A percentile compares a stretch with the other conserved stretches of the same genome.
Conservation (phyloP, 805 yeast genomes). For the Naumovozyma baii region DNA sequence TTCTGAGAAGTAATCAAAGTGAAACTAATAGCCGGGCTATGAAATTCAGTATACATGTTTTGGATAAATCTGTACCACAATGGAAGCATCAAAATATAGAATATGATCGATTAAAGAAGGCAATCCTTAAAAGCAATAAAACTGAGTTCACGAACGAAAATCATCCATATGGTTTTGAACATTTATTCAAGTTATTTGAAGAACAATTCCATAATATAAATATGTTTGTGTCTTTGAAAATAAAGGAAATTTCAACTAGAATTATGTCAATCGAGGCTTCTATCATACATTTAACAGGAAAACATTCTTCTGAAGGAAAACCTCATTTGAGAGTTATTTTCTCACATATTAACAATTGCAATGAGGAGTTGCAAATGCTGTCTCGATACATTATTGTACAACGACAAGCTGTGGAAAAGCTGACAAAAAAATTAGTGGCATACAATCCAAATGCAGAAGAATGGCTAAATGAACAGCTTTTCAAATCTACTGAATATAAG, state of each 20-base stretch:
- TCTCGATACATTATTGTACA: constrained; percentile 50
- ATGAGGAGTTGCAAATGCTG: constrained; percentile 39
- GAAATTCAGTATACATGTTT: constrained; percentile 80
- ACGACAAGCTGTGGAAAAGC: constrained; percentile 50
- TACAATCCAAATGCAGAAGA: constrained; percentile 16
- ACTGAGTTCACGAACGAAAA: not conserved
- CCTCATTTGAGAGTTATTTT: not conserved
- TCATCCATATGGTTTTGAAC: not conserved
- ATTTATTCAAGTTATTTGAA: constrained; percentile 9
- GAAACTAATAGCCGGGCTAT: constrained; percentile 36
- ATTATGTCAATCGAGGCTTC: constrained; percentile 22
- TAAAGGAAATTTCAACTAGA: constrained; percentile 24
- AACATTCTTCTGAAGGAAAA: not conserved
- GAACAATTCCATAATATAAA: constrained; percentile 23
- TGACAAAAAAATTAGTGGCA: constrained; percentile 42
- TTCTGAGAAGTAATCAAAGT: too few species aligned
- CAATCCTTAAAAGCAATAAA: constrained; percentile 36
- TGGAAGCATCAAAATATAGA: constrained; percentile 81
- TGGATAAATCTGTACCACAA: constrained; percentile 70
- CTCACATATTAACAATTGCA: constrained; percentile 17
- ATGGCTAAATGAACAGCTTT: constrained; percentile 11
- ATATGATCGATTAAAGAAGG: constrained; percentile 64
- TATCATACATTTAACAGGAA: constrained; percentile 12
- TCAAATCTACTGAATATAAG: constrained; percentile 9
- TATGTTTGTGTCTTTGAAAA: constrained; percentile 21